These are phyloP conservation scores for Phytopythium delawarense DNA, from an alignment of 352 stramenopile genomes.

Conservation along the genomic window DNA sequence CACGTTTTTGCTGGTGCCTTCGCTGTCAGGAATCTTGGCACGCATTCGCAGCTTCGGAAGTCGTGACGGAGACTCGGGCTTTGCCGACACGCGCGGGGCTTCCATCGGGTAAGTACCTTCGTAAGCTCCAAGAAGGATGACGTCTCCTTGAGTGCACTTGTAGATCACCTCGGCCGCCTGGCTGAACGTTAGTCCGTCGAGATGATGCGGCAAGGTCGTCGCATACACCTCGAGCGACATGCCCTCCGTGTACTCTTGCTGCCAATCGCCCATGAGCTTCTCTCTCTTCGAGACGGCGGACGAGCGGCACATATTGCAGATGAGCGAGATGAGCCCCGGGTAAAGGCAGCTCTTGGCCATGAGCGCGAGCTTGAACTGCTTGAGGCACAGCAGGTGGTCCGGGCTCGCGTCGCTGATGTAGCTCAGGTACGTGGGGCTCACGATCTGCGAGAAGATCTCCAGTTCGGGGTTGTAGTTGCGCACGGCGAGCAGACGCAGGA, in stretches of 20 bases:
- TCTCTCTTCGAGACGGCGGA: slow-evolving; percentile 23
- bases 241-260: slow-evolving; percentile 49
- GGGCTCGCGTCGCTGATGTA: slow-evolving; percentile 53
- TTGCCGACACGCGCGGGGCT: background rate
- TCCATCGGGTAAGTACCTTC: slow-evolving; percentile 11
- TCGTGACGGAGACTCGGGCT: background rate
- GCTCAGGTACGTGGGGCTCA: slow-evolving; percentile 45
- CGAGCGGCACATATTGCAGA: slow-evolving; percentile 62
- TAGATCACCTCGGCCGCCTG: slow-evolving; percentile 52
- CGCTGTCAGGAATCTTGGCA: slow-evolving; percentile 9
- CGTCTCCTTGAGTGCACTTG: slow-evolving; percentile 47
- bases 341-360: slow-evolving; percentile 63
- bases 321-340: slow-evolving; percentile 48
- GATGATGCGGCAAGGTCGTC: slow-evolving; percentile 32
- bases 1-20: background rate
- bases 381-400: slow-evolving; percentile 55
- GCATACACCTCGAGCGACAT: slow-evolving; percentile 60
- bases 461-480: slow-evolving; percentile 57
- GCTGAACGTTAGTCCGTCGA: slow-evolving; percentile 47
- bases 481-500: slow-evolving; percentile 54
- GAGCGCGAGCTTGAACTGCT: slow-evolving; percentile 62
- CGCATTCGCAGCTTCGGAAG: slow-evolving; percentile 13
- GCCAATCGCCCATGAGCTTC: slow-evolving; percentile 23
- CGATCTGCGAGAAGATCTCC: slow-evolving; percentile 58
- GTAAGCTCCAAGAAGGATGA: slow-evolving; percentile 52